These are phyloP conservation scores for Letharia columbiana DNA, from an alignment of 495 filamentous ascomycete genomes.

Conservation along the genomic window DNA sequence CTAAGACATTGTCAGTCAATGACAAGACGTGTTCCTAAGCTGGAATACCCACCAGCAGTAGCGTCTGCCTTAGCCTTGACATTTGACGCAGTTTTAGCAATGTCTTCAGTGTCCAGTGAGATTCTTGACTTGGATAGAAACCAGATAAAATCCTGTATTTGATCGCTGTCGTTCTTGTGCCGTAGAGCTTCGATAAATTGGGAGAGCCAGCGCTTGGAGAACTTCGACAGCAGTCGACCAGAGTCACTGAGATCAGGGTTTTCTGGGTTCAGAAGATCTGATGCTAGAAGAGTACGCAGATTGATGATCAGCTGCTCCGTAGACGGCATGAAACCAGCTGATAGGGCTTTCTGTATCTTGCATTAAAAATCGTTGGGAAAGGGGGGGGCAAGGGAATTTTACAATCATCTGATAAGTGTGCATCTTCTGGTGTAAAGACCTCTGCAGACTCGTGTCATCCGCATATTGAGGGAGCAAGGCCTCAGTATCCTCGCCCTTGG, in stretches of 20 bases:
- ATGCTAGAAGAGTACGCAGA: conserved; percentile 67
- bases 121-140: conserved; percentile 63
- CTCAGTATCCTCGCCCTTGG: conserved; percentile 49
- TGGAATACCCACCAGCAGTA: conserved; percentile 53
- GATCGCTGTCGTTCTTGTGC: conserved; percentile 75
- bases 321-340: conserved; percentile 83
- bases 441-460: conserved; percentile 72
- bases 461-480: conserved; percentile 78
- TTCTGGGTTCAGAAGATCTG: conserved; percentile 68
- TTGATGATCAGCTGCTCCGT: conserved; percentile 79
- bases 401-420: conserved; percentile 84
- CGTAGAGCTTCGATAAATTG: conserved; percentile 67
- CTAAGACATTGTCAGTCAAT: conserved; percentile 35
- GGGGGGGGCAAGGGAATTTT: not conserved
- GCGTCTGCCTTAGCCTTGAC: conserved; percentile 69
- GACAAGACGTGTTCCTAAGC: not conserved
- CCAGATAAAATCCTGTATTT: conserved; percentile 90
- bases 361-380: not conserved
- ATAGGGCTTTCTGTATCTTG: conserved; percentile 48
- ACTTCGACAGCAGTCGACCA: conserved; percentile 63
- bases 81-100: conserved; percentile 52
- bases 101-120: conserved; percentile 56
- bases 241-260: conserved; percentile 68
- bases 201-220: conserved; percentile 60
- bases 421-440: conserved; percentile 70